Conservation (phyloP, 1,139 yeast genomes). For the Zygotorulaspora mrakii region DNA sequence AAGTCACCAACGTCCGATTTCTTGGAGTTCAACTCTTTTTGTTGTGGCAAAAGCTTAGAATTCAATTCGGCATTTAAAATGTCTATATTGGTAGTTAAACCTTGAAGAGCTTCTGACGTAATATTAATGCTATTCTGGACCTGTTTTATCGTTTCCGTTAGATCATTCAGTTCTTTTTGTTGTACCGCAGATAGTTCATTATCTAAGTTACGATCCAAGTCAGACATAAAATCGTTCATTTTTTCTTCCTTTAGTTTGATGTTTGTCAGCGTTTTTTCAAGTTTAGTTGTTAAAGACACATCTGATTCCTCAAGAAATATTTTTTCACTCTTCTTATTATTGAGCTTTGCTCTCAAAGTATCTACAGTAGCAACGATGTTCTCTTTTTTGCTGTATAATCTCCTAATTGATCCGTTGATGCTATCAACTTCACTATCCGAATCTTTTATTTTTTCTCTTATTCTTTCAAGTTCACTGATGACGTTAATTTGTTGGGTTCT, state of each 20-base stretch:
- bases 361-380: conserved; percentile 43
- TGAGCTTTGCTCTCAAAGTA: conserved; percentile 43
- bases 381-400: conserved; percentile 44
- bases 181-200: conserved; percentile 51
- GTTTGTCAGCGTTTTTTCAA: conserved; percentile 28
- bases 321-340: conserved; percentile 43
- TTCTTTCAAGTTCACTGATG: conserved; percentile 38
- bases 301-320: conserved; percentile 45
- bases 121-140: conserved; percentile 44
- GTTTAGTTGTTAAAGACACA: conserved; percentile 34
- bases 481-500: conserved; percentile 46
- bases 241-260: conserved; percentile 34
- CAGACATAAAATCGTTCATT: conserved; percentile 41
- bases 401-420: conserved; percentile 48
- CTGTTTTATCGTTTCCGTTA: conserved; percentile 42
- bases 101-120: conserved; percentile 45
- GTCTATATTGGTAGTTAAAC: conserved; percentile 50
- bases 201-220: conserved; percentile 48
- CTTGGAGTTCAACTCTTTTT: conserved; percentile 24
- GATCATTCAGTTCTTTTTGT: conserved; percentile 40
- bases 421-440: conserved; percentile 46
- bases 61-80: conserved; percentile 54
- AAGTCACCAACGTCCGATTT: conserved; percentile 21
- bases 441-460: conserved; percentile 40
- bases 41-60: conserved; percentile 50